phyloP scores from a whole-genome alignment of 495 filamentous ascomycete genomes.

The Cudoniella acicularis region DNA sequence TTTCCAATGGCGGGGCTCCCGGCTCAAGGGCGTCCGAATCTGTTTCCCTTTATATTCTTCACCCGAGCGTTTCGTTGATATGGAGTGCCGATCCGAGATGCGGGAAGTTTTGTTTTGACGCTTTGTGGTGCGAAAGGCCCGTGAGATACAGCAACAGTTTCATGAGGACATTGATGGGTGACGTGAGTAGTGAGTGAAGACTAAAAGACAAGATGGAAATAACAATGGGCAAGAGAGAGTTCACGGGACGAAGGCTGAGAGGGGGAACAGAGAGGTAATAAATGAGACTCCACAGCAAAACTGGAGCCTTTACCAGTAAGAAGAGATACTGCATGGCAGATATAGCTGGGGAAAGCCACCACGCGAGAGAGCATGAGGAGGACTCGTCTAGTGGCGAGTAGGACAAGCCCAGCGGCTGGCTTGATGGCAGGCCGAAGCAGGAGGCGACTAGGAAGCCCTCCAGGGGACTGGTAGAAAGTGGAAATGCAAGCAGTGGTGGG shows the following conservation, averaged over 20 bases:
- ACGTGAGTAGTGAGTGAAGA: not conserved
- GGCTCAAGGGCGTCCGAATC: not conserved
- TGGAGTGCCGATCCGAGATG: constrained; percentile 1
- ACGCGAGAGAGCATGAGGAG: constrained; percentile 1
- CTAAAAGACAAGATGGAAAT: not conserved
- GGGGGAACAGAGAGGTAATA: constrained; percentile 9
- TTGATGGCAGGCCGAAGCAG: not conserved
- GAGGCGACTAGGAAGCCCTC: too few relatives aligned
- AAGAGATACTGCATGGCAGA: constrained; percentile 1
- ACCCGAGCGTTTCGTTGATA: not conserved
- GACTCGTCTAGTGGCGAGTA: not conserved
- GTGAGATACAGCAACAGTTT: constrained; percentile 9
- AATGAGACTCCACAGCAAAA: constrained; percentile 2
- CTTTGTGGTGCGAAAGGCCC: constrained; percentile 21
- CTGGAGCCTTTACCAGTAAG: not conserved
- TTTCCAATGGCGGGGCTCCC: not conserved
- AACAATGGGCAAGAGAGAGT: not conserved
- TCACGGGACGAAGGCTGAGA: not conserved
- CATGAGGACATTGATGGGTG: constrained; percentile 15
- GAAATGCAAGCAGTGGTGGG: not conserved
- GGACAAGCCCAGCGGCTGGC: not conserved
- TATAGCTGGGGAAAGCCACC: constrained; percentile 13
- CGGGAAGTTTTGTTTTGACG: constrained; percentile 11
- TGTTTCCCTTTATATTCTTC: not conserved
- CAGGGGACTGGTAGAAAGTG: not conserved